Evolutionary conservation across 345 rosid species (phyloP).

Genomic region (Murraya paniculata): DNA sequence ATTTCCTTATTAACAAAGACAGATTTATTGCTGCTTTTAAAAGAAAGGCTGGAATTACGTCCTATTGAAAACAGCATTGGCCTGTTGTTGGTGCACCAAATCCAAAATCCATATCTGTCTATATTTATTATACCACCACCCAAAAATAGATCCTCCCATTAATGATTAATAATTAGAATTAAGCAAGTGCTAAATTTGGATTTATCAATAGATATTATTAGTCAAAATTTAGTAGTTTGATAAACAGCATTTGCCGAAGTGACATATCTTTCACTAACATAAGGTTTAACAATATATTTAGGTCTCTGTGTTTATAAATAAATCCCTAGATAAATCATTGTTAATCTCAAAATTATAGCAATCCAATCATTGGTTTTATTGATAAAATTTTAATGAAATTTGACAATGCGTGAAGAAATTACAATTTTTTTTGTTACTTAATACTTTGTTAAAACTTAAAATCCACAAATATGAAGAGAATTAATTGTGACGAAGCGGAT

Average conservation of each 20-base stretch:
- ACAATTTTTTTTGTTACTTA: too few relatives aligned
- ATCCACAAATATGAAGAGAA: too few relatives aligned
- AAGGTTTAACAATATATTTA: too few relatives aligned
- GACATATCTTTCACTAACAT: too few relatives aligned
- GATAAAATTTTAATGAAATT: neutral
- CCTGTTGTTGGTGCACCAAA: neutral
- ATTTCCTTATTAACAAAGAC: neutral
- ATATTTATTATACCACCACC: neutral
- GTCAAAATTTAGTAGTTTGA: neutral
- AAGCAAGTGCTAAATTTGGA: neutral
- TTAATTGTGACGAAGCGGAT: too few relatives aligned
- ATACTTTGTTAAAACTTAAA: neutral
- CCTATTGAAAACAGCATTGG: neutral
- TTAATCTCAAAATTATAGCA: too few relatives aligned
- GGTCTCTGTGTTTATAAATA: too few relatives aligned
- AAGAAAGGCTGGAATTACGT: neutral
- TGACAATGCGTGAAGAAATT: neutral
- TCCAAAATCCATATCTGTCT: neutral
- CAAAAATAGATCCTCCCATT: neutral
- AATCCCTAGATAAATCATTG: neutral
- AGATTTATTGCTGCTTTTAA: neutral
- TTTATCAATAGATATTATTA: neutral
- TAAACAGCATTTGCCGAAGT: too few relatives aligned
- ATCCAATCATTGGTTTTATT: too few relatives aligned
- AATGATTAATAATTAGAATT: neutral